Conservation (phyloP, 2,329 filamentous ascomycete species). For the Orbilia brochopaga region DNA sequence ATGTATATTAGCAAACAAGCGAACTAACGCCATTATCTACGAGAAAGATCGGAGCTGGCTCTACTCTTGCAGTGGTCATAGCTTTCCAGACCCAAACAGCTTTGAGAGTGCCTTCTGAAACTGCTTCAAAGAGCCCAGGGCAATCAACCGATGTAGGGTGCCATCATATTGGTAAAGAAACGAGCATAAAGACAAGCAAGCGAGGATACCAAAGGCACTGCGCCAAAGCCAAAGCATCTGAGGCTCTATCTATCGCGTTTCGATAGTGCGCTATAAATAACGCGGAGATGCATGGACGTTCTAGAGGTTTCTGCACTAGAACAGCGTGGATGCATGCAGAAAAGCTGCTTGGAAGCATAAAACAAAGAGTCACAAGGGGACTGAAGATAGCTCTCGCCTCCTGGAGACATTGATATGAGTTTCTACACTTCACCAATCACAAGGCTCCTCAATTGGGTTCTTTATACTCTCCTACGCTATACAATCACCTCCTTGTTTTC, state of each 20-base stretch:
- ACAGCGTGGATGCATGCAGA: conserved; percentile 5
- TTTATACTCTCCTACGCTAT: neutral
- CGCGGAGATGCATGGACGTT: neutral
- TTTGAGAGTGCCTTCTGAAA: conserved; percentile 35
- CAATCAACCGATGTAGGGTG: conserved; percentile 10
- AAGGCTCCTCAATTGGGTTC: neutral
- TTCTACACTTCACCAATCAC: conserved; percentile 6
- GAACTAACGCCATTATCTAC: conserved; percentile 2
- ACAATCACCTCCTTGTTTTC: too few relatives aligned
- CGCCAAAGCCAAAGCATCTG: too few relatives aligned
- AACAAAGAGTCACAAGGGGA: neutral
- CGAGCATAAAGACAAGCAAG: conserved; percentile 23
- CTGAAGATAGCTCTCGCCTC: neutral
- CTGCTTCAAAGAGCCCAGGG: conserved; percentile 32
- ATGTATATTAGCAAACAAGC: conserved; percentile 2
- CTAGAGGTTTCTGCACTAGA: conserved; percentile 18
- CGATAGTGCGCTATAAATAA: conserved; percentile 31
- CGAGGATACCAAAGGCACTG: neutral
- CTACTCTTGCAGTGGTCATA: neutral
- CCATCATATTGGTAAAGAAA: neutral
- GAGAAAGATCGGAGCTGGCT: conserved; percentile 4
- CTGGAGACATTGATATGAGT: conserved; percentile 15
- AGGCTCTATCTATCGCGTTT: neutral
- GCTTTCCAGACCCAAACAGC: conserved; percentile 7
- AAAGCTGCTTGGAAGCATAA: conserved; percentile 11